These are phyloP conservation scores for Pleurostoma richardsiae DNA, from an alignment of 2,329 filamentous ascomycete genomes.

Conservation along the genomic window DNA sequence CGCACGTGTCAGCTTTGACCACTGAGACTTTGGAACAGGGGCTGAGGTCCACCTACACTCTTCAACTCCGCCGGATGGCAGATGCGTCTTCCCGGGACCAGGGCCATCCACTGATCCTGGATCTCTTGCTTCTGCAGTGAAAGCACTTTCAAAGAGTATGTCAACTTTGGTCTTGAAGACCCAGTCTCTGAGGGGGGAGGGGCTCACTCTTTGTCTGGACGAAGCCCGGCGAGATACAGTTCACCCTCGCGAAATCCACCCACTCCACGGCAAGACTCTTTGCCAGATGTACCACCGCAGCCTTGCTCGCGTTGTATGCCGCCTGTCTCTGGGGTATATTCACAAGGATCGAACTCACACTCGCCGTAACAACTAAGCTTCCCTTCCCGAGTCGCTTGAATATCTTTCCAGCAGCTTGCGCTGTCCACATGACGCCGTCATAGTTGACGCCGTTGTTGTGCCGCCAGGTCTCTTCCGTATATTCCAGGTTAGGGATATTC, in stretches of 20 bases:
- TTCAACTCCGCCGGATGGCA: constrained; percentile 12
- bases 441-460: constrained; percentile 19
- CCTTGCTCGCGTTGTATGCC: constrained; percentile 6
- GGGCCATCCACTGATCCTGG: constrained; percentile 10
- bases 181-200: neutral
- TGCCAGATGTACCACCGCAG: constrained; percentile 4
- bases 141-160: constrained; percentile 1
- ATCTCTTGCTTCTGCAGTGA: constrained; percentile 10
- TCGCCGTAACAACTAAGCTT: constrained; percentile 19
- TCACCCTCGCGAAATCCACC: constrained; percentile 1
- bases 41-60: constrained; percentile 6
- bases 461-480: constrained; percentile 17
- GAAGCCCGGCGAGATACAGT: constrained; percentile 13
- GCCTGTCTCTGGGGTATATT: constrained; percentile 8
- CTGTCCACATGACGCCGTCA: constrained; percentile 19
- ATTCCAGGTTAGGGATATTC: constrained; percentile 15
- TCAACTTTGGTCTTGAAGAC: neutral
- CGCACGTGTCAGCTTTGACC: neutral
- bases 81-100: constrained; percentile 12
- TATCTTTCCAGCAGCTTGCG: constrained; percentile 14
- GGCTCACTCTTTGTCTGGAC: constrained; percentile 9
- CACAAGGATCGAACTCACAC: constrained; percentile 13
- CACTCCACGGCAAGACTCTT: constrained; percentile 7
- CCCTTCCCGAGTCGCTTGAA: constrained; percentile 18
- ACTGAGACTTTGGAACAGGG: neutral